Evolutionary conservation across 2,329 filamentous ascomycete genomes (phyloP), one percentile per base, ranked within the genome.

Genomic region (Emergomyces africanus): DNA sequence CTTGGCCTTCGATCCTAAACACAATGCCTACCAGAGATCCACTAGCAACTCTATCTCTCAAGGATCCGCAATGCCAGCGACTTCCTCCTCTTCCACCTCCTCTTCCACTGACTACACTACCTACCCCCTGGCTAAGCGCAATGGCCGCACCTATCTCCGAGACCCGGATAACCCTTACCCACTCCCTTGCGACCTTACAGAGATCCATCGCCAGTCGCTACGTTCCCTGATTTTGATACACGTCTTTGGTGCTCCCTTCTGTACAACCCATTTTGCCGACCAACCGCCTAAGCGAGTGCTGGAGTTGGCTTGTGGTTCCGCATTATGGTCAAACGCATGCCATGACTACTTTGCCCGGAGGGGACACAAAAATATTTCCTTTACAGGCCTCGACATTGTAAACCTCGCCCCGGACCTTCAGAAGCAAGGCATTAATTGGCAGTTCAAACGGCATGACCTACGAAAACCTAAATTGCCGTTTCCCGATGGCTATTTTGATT

Each of bases 311-410:
- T 97, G 92, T 71, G 91, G 91, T 20, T 87, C 87, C 23, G 92
- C 84, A 28, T 88, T 95, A 69, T 96, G 91, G 91, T 91, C 88
- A 66, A 86, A 88, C 37, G 85, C 90, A 77, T 95, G 89, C 71
- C 87, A 95, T 71, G 83, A 89, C 41, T 87, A 89, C 72, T 89
- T 91, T 69, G 79, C 81, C 59, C 80, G 83, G 54, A 78, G 82
- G 59, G 89, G 89, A 15, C 81, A 87, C 68, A 75, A 79, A 4
- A 80, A 84, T 61, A 85, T 95, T 25, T 82, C 83, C 5, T 96
- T 95, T 69, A 89, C 87, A 0, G 91, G 90, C 1, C 74, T 96
- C 46, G 90, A 96, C 69, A 83, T 95, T 59, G 87, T 88, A 9
- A 85, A 88, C 4, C 71, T 92, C 28, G 85, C 87, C 8, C 81